These are phyloP conservation scores for Skeletonema marinoi DNA, from an alignment of 108 stramenopile genomes.

Conservation along the genomic window DNA sequence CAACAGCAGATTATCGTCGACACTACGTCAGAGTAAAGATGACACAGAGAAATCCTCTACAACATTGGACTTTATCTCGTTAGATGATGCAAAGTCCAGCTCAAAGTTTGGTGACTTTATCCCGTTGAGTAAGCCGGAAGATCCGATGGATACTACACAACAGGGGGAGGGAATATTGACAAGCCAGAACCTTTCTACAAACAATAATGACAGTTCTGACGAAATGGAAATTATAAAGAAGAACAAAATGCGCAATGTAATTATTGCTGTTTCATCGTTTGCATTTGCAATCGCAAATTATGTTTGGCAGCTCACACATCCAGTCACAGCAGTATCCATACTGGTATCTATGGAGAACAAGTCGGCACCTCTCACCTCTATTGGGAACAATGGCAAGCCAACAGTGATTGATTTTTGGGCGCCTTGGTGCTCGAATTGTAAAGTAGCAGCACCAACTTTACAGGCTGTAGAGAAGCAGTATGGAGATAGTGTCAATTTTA, in stretches of 20 bases:
- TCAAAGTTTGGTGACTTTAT: not conserved
- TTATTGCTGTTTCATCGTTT: slow-evolving; percentile 60
- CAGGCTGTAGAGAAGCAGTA: slow-evolving; percentile 68
- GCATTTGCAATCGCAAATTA: slow-evolving; percentile 69
- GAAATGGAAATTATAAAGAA: slow-evolving; percentile 14
- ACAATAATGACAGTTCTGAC: not conserved
- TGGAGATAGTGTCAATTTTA: slow-evolving; percentile 70
- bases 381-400: slow-evolving; percentile 76
- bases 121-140: not conserved
- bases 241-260: slow-evolving; percentile 53
- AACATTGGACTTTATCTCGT: not conserved
- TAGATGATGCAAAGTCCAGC: not conserved
- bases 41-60: not conserved
- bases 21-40: not conserved
- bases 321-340: slow-evolving; percentile 65
- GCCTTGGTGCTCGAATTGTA: slow-evolving; percentile 85
- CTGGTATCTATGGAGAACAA: slow-evolving; percentile 66
- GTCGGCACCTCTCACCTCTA: slow-evolving; percentile 52
- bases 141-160: not conserved
- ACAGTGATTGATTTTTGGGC: slow-evolving; percentile 90
- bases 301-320: slow-evolving; percentile 71
- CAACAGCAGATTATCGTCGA: not conserved
- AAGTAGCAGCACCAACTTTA: slow-evolving; percentile 68
- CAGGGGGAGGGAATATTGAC: not conserved
- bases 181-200: not conserved